A percentile compares a stretch with the other conserved stretches of the same genome.
phyloP scores from a whole-genome alignment of 1,139 yeast species.

The Tardiomyces digboiensis region DNA sequence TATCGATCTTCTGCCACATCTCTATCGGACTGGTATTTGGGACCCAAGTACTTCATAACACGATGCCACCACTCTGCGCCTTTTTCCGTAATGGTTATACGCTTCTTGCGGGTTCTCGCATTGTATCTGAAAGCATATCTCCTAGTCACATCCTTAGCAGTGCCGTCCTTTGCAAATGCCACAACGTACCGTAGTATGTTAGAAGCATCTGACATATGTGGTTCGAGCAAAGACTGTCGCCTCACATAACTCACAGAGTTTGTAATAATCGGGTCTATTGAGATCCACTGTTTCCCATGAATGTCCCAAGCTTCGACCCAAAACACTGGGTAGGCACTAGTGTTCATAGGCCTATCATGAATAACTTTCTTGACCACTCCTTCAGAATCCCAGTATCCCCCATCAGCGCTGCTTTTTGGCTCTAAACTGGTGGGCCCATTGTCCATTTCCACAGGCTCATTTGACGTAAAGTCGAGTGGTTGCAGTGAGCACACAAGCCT shows the following conservation, averaged over 20 bases:
- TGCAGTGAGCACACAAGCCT: slow-evolving; percentile 77
- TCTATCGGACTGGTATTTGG: slow-evolving; percentile 32
- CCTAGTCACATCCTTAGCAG: slow-evolving; percentile 75
- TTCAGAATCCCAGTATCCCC: too few species aligned
- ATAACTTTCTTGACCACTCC: slow-evolving; percentile 6
- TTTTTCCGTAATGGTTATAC: slow-evolving; percentile 49
- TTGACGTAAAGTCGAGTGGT: slow-evolving; percentile 73
- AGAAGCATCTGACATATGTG: slow-evolving; percentile 50
- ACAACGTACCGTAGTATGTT: slow-evolving; percentile 66
- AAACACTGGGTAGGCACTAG: slow-evolving; percentile 44
- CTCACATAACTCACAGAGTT: slow-evolving; percentile 61
- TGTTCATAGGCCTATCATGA: slow-evolving; percentile 3
- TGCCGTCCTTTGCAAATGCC: slow-evolving; percentile 60
- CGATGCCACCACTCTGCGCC: slow-evolving; percentile 58
- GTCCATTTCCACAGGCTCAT: too few species aligned
- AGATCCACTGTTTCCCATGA: slow-evolving; percentile 63
- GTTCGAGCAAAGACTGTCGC: slow-evolving; percentile 59
- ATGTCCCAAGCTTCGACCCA: slow-evolving; percentile 96
- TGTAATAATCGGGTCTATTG: slow-evolving; percentile 69
- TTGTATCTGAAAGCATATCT: slow-evolving; percentile 65
- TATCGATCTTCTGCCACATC: slow-evolving; percentile 69
- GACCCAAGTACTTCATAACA: slow-evolving; percentile 30
- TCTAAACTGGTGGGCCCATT: too few species aligned
- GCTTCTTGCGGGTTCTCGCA: slow-evolving; percentile 62
- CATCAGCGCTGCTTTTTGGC: too few species aligned